A percentile compares a stretch with the other conserved stretches of the same genome.
Conservation (phyloP, 495 filamentous ascomycete species). For the Choiromyces venosus region DNA sequence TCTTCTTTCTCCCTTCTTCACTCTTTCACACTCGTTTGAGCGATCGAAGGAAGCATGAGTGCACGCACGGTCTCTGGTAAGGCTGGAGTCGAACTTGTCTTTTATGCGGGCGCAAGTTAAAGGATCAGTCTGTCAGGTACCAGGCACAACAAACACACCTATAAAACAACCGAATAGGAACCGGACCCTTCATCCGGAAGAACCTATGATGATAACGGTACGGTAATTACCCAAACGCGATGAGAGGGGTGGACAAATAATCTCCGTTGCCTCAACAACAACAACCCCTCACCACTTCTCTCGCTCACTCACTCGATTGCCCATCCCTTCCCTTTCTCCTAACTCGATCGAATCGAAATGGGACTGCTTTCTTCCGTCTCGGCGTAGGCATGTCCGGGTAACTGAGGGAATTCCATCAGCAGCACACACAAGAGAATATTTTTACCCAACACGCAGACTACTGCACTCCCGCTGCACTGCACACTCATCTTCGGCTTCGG, state of each 20-base stretch:
- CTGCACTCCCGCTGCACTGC: not conserved
- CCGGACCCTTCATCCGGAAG: not conserved
- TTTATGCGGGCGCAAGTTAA: not conserved
- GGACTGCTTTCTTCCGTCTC: not conserved
- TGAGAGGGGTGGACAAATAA: not conserved
- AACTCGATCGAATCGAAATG: not conserved
- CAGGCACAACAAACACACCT: not conserved
- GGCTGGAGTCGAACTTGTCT: not conserved
- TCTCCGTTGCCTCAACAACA: not conserved
- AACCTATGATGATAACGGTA: not conserved
- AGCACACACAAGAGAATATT: not conserved
- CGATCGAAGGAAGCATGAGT: not conserved
- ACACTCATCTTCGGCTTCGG: not conserved
- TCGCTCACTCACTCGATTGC: not conserved
- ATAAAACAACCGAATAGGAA: not conserved
- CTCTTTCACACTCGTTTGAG: not conserved
- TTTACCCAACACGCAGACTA: not conserved
- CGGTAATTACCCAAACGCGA: not conserved
- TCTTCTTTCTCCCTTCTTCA: not conserved
- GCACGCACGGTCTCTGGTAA: not conserved
- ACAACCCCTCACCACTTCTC: not conserved
- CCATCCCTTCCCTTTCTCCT: not conserved
- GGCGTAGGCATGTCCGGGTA: not conserved
- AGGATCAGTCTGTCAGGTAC: not conserved
- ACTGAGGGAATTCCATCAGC: constrained; percentile 1